Base-by-base conservation (phyloP, 768 basidiomycete genomes). In the Atractiella rhizophila region DNA sequence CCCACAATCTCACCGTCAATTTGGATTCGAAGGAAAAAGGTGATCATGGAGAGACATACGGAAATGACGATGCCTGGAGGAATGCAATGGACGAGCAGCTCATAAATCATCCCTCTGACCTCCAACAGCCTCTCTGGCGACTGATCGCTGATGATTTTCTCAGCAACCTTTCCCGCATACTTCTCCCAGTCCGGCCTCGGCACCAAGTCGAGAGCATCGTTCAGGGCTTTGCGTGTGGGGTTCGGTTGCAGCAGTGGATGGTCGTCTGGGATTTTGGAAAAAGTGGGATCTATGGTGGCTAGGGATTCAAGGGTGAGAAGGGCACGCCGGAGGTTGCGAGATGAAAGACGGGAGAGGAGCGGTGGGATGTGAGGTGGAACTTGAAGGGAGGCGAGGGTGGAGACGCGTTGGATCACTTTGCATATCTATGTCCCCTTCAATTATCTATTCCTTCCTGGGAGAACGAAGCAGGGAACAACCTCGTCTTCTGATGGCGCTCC, bases 171-270 rank as follows among this genome's bases (percentile, higher is more conserved):
- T 50, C 74, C 66, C 50, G 86, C 91, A 56, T 91, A 98, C 10
- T 77, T 79, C 59, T 98, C 91, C 91, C 91, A 98, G 55, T 98
- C 91, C n/a, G 91, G 85, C 59, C 94, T 85, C 12, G 85, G 54
- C 0, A 55, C 48, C 4, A 43, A 30, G 24, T 55, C 51, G 12
- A 49, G 35, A 23, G 45, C 49, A 21, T 46, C 45, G 27, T 45
- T 42, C 34, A n/a, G n/a, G n/a, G n/a, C n/a, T n/a, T n/a, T n/a
- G n/a, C n/a, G n/a, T n/a, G n/a, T n/a, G n/a, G n/a, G n/a, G n/a
- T n/a, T n/a, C n/a, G n/a, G n/a, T n/a, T n/a, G n/a, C n/a, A 50
- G 49, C 35, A 50, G 40, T 32, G 49, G 47, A 36, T 50, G 49
- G 11, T 31, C 21, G 10, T 29, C 13, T n/a, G 31, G 28, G 31